Base-by-base conservation (phyloP, 352 stramenopile species). In the Salisapilia sapeloensis region DNA sequence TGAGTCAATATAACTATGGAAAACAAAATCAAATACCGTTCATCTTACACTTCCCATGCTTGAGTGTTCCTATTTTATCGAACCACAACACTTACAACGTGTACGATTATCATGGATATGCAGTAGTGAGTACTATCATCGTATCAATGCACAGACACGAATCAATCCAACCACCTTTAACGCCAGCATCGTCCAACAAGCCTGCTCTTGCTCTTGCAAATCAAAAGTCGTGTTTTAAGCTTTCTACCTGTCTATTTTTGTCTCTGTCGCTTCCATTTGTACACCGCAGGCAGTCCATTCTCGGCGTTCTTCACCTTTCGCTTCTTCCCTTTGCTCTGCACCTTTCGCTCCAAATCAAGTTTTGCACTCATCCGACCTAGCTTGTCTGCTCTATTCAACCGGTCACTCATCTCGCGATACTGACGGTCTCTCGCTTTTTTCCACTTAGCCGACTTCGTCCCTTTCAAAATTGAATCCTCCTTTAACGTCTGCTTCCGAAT, bases 211-310 rank as follows among this genome's bases (percentile, higher is more conserved):
- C n/a, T n/a, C n/a, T n/a, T n/a, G n/a, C n/a, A n/a, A n/a, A n/a
- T n/a, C n/a, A n/a, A n/a, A n/a, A n/a, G n/a, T n/a, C n/a, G n/a
- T n/a, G n/a, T n/a, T n/a, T n/a, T n/a, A n/a, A n/a, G n/a, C n/a
- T n/a, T n/a, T n/a, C n/a, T n/a, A 44, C 44, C 4, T 48, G 35
- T 39, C 37, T 64, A 94, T 47, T 77, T 83, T 44, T 92, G 83
- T 9, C 80, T 60, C 51, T 93, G 56, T 38, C 75, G 66, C 44
- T 92, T 87, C 80, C 80, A 94, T 38, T 66, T 62, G 51, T 92
- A 94, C 12, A 92, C 64, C 5, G 75, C 66, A 1, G 80, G 77
- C 26, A 52, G 40, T 13, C 72, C 74, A 39, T 79, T 48, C 30
- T 65, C 54, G n/a, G 52, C 74, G 21, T 59, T 50, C 23, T 64